phyloP scores from a whole-genome alignment of 495 filamentous ascomycete genomes.

The Penicillium flavigenum region DNA sequence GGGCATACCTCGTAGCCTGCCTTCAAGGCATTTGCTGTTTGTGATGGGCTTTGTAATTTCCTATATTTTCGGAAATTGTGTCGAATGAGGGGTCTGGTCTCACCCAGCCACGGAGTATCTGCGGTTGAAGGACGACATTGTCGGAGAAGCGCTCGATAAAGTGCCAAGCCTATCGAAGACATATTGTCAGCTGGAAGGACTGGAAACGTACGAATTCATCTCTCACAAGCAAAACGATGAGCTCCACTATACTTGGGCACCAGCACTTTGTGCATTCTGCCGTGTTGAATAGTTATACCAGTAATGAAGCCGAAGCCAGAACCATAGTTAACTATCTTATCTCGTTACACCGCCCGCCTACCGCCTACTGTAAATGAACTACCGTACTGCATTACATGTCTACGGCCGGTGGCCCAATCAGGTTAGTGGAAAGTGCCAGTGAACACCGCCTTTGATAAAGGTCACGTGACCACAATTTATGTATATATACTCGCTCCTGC shows the following conservation, averaged over 20 bases:
- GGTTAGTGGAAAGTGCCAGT: background rate
- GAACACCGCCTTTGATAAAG: background rate
- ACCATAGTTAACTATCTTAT: background rate
- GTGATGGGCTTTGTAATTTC: constrained; percentile 52
- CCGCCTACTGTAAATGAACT: background rate
- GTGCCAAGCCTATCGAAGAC: constrained; percentile 58
- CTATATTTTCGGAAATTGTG: constrained; percentile 60
- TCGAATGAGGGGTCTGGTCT: constrained; percentile 47
- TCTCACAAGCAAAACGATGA: constrained; percentile 67
- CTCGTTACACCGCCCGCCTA: background rate
- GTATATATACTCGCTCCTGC: constrained; percentile 31
- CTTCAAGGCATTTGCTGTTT: constrained; percentile 54
- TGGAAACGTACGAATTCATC: too few species aligned
- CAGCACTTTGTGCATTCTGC: constrained; percentile 44
- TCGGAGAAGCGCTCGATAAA: constrained; percentile 70
- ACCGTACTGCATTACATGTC: too few species aligned
- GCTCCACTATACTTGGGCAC: constrained; percentile 47
- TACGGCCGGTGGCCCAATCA: background rate
- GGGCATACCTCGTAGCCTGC: constrained; percentile 63
- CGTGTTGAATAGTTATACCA: constrained; percentile 30
- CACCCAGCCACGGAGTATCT: constrained; percentile 35
- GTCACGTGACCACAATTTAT: background rate
- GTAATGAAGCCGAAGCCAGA: constrained; percentile 18
- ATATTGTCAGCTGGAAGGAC: constrained; percentile 13
- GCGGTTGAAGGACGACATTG: constrained; percentile 54